Percentiles rank a stretch among this genome's conserved stretches.
Evolutionary conservation across 179 eudicot species (phyloP).

Genomic region (Dionaea muscipula): DNA sequence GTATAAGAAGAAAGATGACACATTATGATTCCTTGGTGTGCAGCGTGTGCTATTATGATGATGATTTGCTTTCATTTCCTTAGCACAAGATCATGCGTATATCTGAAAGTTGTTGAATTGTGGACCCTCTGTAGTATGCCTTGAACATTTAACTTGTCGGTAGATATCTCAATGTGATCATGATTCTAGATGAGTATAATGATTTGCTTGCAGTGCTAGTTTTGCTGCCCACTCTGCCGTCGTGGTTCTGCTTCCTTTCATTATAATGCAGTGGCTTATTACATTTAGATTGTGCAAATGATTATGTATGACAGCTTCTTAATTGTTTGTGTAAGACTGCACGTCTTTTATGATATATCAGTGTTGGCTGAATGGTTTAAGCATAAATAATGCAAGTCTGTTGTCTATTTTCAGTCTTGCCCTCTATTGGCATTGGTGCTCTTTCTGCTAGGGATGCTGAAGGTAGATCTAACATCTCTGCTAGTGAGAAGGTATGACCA

Average conservation of each 20-base stretch:
- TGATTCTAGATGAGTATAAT: neutral
- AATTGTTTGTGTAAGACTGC: neutral
- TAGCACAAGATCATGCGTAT: too few relatives aligned
- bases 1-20: too few relatives aligned
- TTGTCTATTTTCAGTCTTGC: conserved; percentile 42
- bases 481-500: conserved; percentile 66
- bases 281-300: too few relatives aligned
- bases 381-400: conserved; percentile 6
- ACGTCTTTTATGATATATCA: neutral
- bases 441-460: conserved; percentile 95
- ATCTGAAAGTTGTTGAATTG: too few relatives aligned
- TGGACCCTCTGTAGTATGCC: too few relatives aligned
- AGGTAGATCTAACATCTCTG: conserved; percentile 65
- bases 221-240: neutral
- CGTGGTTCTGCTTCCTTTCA: too few relatives aligned
- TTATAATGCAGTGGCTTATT: too few relatives aligned
- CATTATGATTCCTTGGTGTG: too few relatives aligned
- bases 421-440: conserved; percentile 79
- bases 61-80: too few relatives aligned
- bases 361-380: neutral
- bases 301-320: too few relatives aligned
- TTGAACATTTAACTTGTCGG: too few relatives aligned
- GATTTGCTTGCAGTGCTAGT: neutral
- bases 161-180: neutral
- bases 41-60: too few relatives aligned